Evolutionary conservation across 2,329 filamentous ascomycete genomes (phyloP).

Genomic region (Pseudogymnoascus sp.): DNA sequence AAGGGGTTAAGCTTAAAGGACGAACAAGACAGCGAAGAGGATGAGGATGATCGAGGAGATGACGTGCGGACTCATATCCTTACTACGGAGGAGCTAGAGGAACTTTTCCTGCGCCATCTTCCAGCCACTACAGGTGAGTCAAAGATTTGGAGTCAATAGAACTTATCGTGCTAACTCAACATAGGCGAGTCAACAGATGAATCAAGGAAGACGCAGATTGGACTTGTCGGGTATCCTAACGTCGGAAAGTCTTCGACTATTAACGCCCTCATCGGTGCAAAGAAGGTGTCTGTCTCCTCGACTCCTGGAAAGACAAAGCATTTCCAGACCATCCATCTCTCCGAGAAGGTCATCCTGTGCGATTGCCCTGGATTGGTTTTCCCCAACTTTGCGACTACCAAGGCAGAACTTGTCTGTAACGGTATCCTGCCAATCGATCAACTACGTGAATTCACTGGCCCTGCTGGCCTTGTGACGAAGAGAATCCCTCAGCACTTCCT

Average conservation of each 20-base stretch:
- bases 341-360: constrained; percentile 80
- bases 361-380: constrained; percentile 99
- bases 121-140: constrained; percentile 47
- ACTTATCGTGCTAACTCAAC: constrained; percentile 19
- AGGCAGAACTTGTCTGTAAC: constrained; percentile 91
- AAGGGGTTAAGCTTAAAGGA: constrained; percentile 29
- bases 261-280: constrained; percentile 95
- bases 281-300: constrained; percentile 96
- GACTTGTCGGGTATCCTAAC: constrained; percentile 94
- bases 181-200: constrained; percentile 36
- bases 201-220: constrained; percentile 70
- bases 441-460: constrained; percentile 83
- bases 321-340: constrained; percentile 95
- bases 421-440: constrained; percentile 95
- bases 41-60: constrained; percentile 24
- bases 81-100: constrained; percentile 86
- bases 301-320: constrained; percentile 99
- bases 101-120: constrained; percentile 72
- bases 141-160: neutral
- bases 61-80: constrained; percentile 62
- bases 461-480: constrained; percentile 70
- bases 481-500: constrained; percentile 82
- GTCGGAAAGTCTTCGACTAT: constrained; percentile 99
- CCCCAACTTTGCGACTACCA: constrained; percentile 93
- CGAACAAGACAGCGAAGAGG: constrained; percentile 27